Evolutionary conservation across 2,329 filamentous ascomycete genomes (phyloP), one percentile per base, ranked within the genome.

Genomic region (Neodidymelliopsis sp.): DNA sequence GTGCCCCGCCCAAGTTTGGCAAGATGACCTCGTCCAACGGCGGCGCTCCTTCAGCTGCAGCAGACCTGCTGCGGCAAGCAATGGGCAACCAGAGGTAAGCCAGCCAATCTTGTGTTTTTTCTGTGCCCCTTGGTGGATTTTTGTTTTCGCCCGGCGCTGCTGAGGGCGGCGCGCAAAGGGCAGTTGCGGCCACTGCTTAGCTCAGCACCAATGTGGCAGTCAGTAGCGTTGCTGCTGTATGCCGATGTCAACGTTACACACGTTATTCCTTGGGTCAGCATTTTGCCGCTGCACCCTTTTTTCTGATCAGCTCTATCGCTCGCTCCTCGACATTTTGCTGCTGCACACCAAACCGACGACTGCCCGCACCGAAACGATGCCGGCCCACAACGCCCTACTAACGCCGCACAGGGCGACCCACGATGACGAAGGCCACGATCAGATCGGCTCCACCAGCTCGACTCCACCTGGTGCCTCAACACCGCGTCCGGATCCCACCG

Each of bases 391-490:
- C 65, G 56, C 62, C 49, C 65, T 66, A 59, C 69, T 71, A 60
- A 66, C 66, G 40, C 67, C 71, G 45, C 67, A 65, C 64, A 75
- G 71, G 66, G 63, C 59, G 59, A 87, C 89, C 61, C 88, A 93
- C 69, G 87, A 91, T 73, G 82, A 81, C 64, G 88, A 91, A 72
- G 81, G 79, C 66, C 79, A 80, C 71, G 88, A 92, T 74, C 86
- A 90, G 63, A 88, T 91, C 72, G 90, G 90, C 71, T 89, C 88
- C 48, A 82, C 79, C 73, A 88, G 90, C 65, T 92, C 90, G 43
- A 94, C 91, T 66, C 89, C 91, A 68, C 95, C 92, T 63, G 91
- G 92, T 69, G 85, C 96, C 74, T 89, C 91, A 61, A 99, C 94
- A 56, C 94, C 94, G 62, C 89, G 92, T 69, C 94, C 94, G 62